A percentile compares a stretch with the other conserved stretches of the same genome.
Conservation (phyloP, 371 early-diverging fungal species). For the Mortierella sp. region DNA sequence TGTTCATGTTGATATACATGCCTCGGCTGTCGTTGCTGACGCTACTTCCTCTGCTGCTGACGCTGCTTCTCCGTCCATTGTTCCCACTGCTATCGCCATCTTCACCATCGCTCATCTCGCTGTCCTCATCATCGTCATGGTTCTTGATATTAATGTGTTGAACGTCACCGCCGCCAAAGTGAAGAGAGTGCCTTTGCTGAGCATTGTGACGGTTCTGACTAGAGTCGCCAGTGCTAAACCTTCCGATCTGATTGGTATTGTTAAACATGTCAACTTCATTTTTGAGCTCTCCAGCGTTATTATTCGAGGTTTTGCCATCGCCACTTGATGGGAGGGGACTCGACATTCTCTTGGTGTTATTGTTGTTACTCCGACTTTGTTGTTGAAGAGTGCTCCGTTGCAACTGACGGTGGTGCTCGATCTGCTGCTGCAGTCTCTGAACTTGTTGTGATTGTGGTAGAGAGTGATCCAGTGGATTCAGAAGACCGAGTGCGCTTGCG, state of each 20-base stretch:
- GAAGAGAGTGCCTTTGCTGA: constrained; percentile 1
- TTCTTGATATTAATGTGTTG: constrained; percentile 43
- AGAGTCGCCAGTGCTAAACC: background rate
- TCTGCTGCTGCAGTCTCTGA: constrained; percentile 44
- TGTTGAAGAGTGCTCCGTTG: constrained; percentile 17
- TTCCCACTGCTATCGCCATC: constrained; percentile 1
- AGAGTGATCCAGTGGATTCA: constrained; percentile 32
- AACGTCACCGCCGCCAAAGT: constrained; percentile 13
- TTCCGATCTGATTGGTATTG: background rate
- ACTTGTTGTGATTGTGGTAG: constrained; percentile 47
- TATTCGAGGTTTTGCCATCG: background rate
- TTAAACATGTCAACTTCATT: background rate
- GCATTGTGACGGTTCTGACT: background rate
- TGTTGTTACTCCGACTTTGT: background rate
- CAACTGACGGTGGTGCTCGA: constrained; percentile 44
- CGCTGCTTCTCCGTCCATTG: constrained; percentile 7
- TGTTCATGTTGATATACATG: constrained; percentile 30
- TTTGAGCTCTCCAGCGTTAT: background rate
- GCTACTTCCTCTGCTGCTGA: constrained; percentile 14
- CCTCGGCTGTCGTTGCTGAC: constrained; percentile 14
- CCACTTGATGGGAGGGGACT: background rate
- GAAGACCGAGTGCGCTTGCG: constrained; percentile 40
- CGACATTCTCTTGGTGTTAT: background rate
- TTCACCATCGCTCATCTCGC: constrained; percentile 27
- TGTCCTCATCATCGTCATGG: constrained; percentile 25